Percentiles rank a stretch among this genome's conserved stretches.
phyloP scores from a whole-genome alignment of 805 yeast genomes.

The Wickerhamiella sergipiensis region DNA sequence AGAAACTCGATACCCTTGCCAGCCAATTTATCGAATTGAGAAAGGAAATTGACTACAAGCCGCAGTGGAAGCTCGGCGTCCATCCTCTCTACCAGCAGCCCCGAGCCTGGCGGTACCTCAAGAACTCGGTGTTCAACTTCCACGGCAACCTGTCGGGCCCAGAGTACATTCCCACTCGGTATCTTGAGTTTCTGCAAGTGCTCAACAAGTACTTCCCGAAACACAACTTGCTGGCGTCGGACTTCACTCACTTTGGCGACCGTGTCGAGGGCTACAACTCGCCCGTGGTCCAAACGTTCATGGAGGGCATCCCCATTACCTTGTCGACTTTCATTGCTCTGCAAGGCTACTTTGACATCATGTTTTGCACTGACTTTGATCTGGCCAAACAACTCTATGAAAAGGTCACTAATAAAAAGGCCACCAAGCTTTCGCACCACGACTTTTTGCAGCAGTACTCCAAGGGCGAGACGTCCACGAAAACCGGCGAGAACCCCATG shows the following conservation, averaged over 20 bases:
- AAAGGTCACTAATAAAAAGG: conserved; percentile 46
- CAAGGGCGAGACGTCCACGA: conserved; percentile 48
- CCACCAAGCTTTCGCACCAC: conserved; percentile 41
- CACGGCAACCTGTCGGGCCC: conserved; percentile 54
- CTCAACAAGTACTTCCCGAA: conserved; percentile 56
- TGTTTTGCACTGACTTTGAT: conserved; percentile 72
- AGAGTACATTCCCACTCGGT: conserved; percentile 72
- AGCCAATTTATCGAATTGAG: conserved; percentile 40
- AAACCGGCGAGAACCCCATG: conserved; percentile 76
- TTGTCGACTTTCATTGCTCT: conserved; percentile 65
- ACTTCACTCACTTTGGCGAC: conserved; percentile 37
- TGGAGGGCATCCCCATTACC: conserved; percentile 53
- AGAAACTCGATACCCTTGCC: conserved; percentile 44
- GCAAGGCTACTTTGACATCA: conserved; percentile 75
- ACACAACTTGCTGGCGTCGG: conserved; percentile 62
- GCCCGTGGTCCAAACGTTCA: conserved; percentile 71
- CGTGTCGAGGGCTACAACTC: conserved; percentile 43
- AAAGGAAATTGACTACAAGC: conserved; percentile 23
- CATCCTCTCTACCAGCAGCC: conserved; percentile 51
- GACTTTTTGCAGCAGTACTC: conserved; percentile 63
- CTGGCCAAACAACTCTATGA: conserved; percentile 48
- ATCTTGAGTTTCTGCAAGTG: conserved; percentile 49
- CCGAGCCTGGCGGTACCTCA: conserved; percentile 27
- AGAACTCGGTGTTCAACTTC: conserved; percentile 47
- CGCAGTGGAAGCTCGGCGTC: conserved; percentile 24